These are phyloP conservation scores for Pichiaceae sp. DNA, from an alignment of 1,139 yeast species.

Conservation along the genomic window DNA sequence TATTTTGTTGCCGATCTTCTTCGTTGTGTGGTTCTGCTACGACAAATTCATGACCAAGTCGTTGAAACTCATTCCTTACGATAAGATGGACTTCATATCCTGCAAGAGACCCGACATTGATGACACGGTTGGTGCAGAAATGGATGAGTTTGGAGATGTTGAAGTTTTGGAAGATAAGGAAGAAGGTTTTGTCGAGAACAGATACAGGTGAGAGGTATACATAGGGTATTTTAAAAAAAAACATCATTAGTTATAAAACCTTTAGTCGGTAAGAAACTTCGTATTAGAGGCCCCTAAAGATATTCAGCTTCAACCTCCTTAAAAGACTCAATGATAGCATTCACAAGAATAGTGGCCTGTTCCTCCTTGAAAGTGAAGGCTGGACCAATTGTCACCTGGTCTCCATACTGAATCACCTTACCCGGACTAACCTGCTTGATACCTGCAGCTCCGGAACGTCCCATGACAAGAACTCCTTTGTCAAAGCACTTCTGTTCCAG, in stretches of 20 bases:
- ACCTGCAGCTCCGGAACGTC: constrained; percentile 31
- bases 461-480: constrained; percentile 39
- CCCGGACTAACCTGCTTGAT: constrained; percentile 23
- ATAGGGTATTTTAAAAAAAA: too few species aligned
- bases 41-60: constrained; percentile 28
- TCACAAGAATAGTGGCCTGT: constrained; percentile 37
- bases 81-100: constrained; percentile 44
- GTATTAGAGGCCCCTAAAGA: too few species aligned
- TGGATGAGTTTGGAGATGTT: too few species aligned
- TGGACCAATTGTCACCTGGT: constrained; percentile 44
- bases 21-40: constrained; percentile 33
- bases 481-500: constrained; percentile 30
- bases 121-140: constrained; percentile 12
- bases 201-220: too few species aligned
- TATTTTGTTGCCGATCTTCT: constrained; percentile 51
- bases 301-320: constrained; percentile 18
- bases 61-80: constrained; percentile 18
- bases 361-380: constrained; percentile 35
- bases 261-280: too few species aligned
- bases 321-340: constrained; percentile 19
- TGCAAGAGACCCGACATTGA: constrained; percentile 30
- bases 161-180: too few species aligned
- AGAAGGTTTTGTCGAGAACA: too few species aligned
- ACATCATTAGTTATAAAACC: too few species aligned
- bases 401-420: constrained; percentile 28